These are phyloP conservation scores for Candida endomychidarum DNA, from an alignment of 805 yeast genomes.

Conservation along the genomic window DNA sequence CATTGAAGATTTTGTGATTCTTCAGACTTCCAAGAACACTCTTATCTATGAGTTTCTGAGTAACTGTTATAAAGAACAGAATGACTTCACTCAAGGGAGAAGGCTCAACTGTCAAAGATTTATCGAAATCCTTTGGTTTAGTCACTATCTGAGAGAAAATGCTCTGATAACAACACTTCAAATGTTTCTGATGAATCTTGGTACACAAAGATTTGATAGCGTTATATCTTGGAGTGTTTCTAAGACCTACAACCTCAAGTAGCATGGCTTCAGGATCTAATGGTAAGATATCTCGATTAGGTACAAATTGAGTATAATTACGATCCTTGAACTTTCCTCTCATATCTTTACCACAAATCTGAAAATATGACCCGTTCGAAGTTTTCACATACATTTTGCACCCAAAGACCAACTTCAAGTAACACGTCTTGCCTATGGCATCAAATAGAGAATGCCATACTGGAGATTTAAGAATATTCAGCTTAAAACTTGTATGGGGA, in stretches of 20 bases:
- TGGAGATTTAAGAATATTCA: conserved; percentile 39
- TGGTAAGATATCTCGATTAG: conserved; percentile 15
- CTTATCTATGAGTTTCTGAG: conserved; percentile 51
- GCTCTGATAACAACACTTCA: conserved; percentile 9
- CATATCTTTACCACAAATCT: conserved; percentile 13
- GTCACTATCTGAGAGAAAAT: neutral
- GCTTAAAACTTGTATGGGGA: conserved; percentile 29
- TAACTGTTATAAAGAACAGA: conserved; percentile 40
- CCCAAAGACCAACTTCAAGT: conserved; percentile 40
- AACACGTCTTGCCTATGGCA: conserved; percentile 38
- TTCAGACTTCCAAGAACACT: conserved; percentile 50
- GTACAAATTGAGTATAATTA: neutral
- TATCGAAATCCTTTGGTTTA: neutral
- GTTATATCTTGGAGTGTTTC: neutral
- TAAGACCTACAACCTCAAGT: neutral
- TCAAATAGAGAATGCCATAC: conserved; percentile 45
- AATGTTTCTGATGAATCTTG: neutral
- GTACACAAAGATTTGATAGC: neutral
- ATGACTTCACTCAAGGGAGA: conserved; percentile 28
- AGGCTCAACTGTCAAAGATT: neutral
- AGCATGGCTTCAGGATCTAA: neutral
- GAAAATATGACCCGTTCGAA: conserved; percentile 8
- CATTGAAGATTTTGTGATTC: conserved; percentile 46
- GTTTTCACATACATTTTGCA: conserved; percentile 26
- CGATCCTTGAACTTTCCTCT: neutral